Evolutionary conservation across 1,284 basidiomycete species (phyloP).

Genomic region (Schizophyllum commune): DNA sequence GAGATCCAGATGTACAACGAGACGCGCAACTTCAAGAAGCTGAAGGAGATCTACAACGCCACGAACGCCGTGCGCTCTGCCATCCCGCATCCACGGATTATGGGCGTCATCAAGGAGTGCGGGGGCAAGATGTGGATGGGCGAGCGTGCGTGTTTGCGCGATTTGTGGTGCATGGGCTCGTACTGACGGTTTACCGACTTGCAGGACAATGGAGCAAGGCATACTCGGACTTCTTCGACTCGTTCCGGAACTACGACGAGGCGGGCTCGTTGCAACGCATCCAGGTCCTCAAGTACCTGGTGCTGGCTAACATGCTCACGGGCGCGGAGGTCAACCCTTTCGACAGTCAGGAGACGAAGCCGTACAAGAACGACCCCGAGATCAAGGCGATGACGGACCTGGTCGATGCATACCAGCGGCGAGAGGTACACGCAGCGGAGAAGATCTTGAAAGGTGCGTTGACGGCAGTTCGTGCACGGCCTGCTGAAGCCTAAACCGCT

Average conservation of each 20-base stretch:
- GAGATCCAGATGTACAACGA: slow-evolving; percentile 99
- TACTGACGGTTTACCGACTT: slow-evolving; percentile 1
- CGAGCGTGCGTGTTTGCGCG: slow-evolving; percentile 63
- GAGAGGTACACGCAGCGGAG: slow-evolving; percentile 95
- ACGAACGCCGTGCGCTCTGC: slow-evolving; percentile 90
- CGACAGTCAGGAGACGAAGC: slow-evolving; percentile 98
- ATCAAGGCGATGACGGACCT: slow-evolving; percentile 98
- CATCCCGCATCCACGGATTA: slow-evolving; percentile 96
- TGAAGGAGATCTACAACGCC: slow-evolving; percentile 98
- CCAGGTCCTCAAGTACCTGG: slow-evolving; percentile 97
- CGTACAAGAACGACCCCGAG: slow-evolving; percentile 95
- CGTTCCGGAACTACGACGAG: slow-evolving; percentile 98
- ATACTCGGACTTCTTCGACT: slow-evolving; percentile 97
- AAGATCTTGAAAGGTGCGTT: slow-evolving; percentile 79
- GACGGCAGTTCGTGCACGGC: background rate
- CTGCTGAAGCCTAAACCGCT: slow-evolving; percentile 1
- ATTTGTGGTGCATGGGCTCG: background rate
- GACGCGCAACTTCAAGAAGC: slow-evolving; percentile 89
- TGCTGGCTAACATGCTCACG: slow-evolving; percentile 97
- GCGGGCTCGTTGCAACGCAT: slow-evolving; percentile 95
- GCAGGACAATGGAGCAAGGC: slow-evolving; percentile 93
- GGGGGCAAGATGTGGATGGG: slow-evolving; percentile 99
- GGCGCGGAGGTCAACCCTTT: slow-evolving; percentile 99
- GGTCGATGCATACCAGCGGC: slow-evolving; percentile 91
- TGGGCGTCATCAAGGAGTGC: slow-evolving; percentile 98